phyloP scores from a whole-genome alignment of 768 basidiomycete species.

The Trametopsis cervina region DNA sequence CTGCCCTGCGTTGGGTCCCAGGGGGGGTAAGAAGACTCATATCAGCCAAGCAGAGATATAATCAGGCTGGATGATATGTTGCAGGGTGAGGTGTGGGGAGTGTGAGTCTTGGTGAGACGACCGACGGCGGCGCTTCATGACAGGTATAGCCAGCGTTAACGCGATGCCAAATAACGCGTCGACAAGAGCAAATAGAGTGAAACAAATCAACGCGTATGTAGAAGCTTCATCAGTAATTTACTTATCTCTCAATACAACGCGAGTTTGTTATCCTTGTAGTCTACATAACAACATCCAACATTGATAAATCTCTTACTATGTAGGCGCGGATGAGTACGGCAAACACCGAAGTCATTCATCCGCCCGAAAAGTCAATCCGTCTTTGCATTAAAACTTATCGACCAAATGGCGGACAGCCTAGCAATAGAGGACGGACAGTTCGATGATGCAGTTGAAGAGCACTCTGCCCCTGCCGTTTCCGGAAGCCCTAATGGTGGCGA shows the following conservation, averaged over 20 bases:
- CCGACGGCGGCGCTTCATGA: background rate
- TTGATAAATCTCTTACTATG: too few relatives aligned
- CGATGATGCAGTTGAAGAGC: slow-evolving; percentile 47
- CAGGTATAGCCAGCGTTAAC: background rate
- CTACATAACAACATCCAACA: too few relatives aligned
- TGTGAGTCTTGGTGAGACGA: background rate
- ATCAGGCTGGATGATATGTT: background rate
- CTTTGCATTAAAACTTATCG: background rate
- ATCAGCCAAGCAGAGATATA: background rate
- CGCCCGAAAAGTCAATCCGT: background rate
- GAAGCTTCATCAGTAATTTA: background rate
- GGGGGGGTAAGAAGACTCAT: slow-evolving; percentile 52
- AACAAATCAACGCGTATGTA: slow-evolving; percentile 6
- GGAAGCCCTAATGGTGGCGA: slow-evolving; percentile 10
- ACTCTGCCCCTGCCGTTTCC: background rate
- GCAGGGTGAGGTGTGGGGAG: background rate
- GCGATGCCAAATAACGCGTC: slow-evolving; percentile 7
- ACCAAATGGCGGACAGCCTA: background rate
- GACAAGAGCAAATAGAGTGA: slow-evolving; percentile 4
- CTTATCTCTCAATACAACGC: background rate
- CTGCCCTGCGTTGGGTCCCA: slow-evolving; percentile 42
- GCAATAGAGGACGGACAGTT: slow-evolving; percentile 44
- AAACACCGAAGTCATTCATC: background rate
- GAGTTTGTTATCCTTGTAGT: background rate
- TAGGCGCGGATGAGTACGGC: background rate